phyloP scores from a whole-genome alignment of 78 protist species.

The Dictyostelium capitatum region DNA sequence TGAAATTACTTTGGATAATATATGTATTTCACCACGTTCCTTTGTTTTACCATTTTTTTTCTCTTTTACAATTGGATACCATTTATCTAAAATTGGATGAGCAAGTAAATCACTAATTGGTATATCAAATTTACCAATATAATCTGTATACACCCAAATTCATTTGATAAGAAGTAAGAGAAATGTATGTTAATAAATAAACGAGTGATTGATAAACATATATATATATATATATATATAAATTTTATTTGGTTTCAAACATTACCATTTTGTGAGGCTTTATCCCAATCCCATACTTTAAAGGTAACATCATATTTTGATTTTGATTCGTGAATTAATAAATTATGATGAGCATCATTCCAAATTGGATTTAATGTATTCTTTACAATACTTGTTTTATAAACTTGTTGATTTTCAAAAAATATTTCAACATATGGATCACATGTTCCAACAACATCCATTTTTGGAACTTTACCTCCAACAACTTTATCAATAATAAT shows the following conservation, averaged over 20 bases:
- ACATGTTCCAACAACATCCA: slow-evolving; percentile 48
- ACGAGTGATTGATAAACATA: neutral
- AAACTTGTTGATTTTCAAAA: slow-evolving; percentile 18
- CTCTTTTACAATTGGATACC: slow-evolving; percentile 26
- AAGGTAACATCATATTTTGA: slow-evolving; percentile 18
- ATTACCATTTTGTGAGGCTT: slow-evolving; percentile 64
- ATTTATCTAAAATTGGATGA: slow-evolving; percentile 8
- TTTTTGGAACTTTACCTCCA: slow-evolving; percentile 39
- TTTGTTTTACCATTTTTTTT: slow-evolving; percentile 31
- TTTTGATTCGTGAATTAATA: slow-evolving; percentile 51
- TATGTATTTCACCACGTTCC: slow-evolving; percentile 55
- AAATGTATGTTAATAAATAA: neutral
- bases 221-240: neutral
- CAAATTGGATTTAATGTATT: slow-evolving; percentile 64
- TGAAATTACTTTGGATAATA: neutral
- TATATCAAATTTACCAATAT: slow-evolving; percentile 41
- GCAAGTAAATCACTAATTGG: slow-evolving; percentile 1
- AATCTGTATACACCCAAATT: neutral
- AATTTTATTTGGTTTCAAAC: neutral
- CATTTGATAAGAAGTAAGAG: neutral
- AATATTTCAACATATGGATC: slow-evolving; percentile 59
- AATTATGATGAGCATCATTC: slow-evolving; percentile 48
- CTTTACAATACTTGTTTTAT: slow-evolving; percentile 27
- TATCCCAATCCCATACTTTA: slow-evolving; percentile 82
- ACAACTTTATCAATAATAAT: too few species aligned